Conservation (phyloP, 2,329 filamentous ascomycete genomes). For the Sphaerostilbella broomeana region DNA sequence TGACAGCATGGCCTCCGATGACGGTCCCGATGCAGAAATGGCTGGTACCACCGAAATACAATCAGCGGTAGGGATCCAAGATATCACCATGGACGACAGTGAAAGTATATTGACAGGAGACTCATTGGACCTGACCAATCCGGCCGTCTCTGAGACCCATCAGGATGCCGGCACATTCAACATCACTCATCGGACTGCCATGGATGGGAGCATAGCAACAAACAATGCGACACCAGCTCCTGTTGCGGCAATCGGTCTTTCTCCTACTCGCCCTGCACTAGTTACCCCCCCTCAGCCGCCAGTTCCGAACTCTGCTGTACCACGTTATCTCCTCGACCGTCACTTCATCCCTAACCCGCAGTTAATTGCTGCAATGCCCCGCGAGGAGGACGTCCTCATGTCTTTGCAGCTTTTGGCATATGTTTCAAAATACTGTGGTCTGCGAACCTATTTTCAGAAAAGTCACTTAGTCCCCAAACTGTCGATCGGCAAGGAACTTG, state of each 20-base stretch:
- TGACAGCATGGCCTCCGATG: conserved; percentile 76
- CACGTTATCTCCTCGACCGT: conserved; percentile 73
- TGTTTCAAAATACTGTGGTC: conserved; percentile 96
- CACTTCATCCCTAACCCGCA: conserved; percentile 62
- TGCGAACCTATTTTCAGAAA: conserved; percentile 90
- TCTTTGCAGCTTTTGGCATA: conserved; percentile 94
- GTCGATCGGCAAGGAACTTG: conserved; percentile 80
- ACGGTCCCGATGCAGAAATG: conserved; percentile 69
- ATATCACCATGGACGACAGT: conserved; percentile 71
- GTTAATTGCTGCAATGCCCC: conserved; percentile 83
- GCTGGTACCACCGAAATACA: conserved; percentile 75
- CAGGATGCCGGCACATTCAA: conserved; percentile 88
- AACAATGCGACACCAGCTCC: conserved; percentile 62
- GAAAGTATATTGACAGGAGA: conserved; percentile 72
- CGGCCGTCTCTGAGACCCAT: conserved; percentile 69
- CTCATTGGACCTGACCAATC: conserved; percentile 67
- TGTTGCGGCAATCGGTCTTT: conserved; percentile 64
- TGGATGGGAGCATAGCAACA: conserved; percentile 80
- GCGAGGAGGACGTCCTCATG: conserved; percentile 97
- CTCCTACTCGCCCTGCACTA: conserved; percentile 63
- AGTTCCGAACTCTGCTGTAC: conserved; percentile 63
- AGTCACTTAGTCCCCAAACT: conserved; percentile 90
- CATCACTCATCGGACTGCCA: conserved; percentile 76
- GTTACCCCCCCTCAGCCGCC: conserved; percentile 69
- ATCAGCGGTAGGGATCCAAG: conserved; percentile 75